Evolutionary conservation across 1,139 yeast species (phyloP), one percentile per base, ranked within the genome.

Genomic region (Debaryomyces fabryi): DNA sequence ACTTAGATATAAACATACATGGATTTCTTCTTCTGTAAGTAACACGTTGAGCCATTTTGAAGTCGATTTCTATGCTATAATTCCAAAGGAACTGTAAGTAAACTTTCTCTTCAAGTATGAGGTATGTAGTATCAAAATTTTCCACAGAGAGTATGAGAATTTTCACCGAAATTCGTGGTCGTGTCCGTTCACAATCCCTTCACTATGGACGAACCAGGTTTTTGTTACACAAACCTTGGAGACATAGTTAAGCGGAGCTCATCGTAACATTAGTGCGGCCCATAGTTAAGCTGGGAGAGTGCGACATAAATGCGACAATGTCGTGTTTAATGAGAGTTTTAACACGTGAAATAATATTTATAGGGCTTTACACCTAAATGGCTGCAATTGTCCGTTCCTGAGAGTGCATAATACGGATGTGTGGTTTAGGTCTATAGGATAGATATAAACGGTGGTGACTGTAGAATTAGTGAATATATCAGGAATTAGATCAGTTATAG

Each of bases 21-120:
- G 79, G 79, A 67, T 74, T 74, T 71, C 78, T 73, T 74, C 79
- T 74, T 74, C 79, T 74, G 72, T 71, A 74, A 61, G 79, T 74
- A 65, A 74, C 77, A 71, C 79, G 77, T 72, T 74, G 78, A 68
- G 79, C 79, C 79, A 74, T 74, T 58, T 53, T 58, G 35, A 33
- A 42, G 43, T 40, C 36, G 36, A 30, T 39, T 30, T 40, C 43
- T 40, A 40, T 40, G 43, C 43, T 40, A 29, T 30, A 30, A 40
- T 40, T 40, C 43, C 43, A 40, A 23, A 40, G 43, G 43, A 40
- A 40, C 43, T 27, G 43, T 30, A 27, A 30, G 18, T 40, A 18
- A 40, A 29, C 36, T 40, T 40, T 30, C 36, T 40, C 13, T 39
- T 38, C 34, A 39, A 27, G 8, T 27, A 39, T 12, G 2, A 24